These are phyloP conservation scores for Hymenoscyphus occultus DNA, from an alignment of 2,329 filamentous ascomycete species.

Conservation along the genomic window DNA sequence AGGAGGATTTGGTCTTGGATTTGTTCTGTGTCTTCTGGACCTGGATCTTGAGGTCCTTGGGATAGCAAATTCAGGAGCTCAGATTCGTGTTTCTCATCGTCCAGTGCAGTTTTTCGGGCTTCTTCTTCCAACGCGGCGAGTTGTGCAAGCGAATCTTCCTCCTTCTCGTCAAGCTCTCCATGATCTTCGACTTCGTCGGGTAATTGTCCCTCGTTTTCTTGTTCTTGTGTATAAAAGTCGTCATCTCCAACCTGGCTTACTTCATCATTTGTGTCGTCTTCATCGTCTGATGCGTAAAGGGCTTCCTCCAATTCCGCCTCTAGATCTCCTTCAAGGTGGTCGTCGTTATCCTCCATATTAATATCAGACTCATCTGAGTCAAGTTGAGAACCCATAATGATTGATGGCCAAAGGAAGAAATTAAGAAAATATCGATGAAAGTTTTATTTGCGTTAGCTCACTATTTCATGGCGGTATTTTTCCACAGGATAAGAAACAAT, in stretches of 20 bases:
- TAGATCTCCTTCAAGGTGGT: neutral
- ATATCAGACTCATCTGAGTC: neutral
- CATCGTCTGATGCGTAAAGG: neutral
- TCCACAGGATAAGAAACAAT: neutral
- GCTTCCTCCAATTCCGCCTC: neutral
- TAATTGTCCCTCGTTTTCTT: neutral
- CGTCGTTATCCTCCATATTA: neutral
- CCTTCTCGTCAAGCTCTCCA: neutral
- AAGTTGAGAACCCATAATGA: neutral
- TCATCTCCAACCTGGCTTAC: neutral
- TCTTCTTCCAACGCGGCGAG: neutral
- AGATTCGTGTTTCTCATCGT: neutral
- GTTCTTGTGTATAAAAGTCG: neutral
- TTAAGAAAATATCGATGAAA: neutral
- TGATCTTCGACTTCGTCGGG: neutral
- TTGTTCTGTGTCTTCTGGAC: neutral
- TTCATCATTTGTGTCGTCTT: neutral
- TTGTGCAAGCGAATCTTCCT: neutral
- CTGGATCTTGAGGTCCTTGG: neutral
- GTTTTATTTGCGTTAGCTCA: neutral
- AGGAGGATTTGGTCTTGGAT: neutral
- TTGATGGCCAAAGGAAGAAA: neutral
- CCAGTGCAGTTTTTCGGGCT: neutral
- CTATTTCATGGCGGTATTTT: neutral
- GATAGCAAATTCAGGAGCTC: neutral